A percentile compares a stretch with the other conserved stretches of the same genome.
These are phyloP conservation scores for Cyphellophora attinorum DNA, from an alignment of 2,329 filamentous ascomycete genomes.

Conservation along the genomic window DNA sequence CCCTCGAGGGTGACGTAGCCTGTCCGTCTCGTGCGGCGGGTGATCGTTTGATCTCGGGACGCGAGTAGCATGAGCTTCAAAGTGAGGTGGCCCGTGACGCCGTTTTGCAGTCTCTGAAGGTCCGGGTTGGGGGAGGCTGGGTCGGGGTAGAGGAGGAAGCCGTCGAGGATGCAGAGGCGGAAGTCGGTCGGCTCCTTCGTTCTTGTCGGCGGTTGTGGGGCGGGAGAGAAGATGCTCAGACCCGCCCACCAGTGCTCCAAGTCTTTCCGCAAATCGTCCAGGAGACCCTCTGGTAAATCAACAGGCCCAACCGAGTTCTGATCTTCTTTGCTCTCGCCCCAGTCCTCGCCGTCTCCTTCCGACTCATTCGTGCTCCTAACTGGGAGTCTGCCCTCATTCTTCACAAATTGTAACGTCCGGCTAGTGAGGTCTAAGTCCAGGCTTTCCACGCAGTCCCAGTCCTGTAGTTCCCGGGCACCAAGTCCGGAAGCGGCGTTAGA, in stretches of 20 bases:
- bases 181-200: not conserved
- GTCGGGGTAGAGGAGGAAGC: constrained; percentile 71
- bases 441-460: constrained; percentile 86
- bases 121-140: constrained; percentile 7
- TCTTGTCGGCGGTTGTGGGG: constrained; percentile 12
- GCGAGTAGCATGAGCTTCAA: constrained; percentile 70
- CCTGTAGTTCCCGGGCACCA: constrained; percentile 47
- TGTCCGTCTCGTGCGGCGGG: constrained; percentile 29
- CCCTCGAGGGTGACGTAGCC: constrained; percentile 53
- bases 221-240: not conserved
- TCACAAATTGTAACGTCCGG: constrained; percentile 60
- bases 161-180: constrained; percentile 68
- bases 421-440: constrained; percentile 63
- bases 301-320: constrained; percentile 43
- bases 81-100: constrained; percentile 46
- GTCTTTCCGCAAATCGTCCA: constrained; percentile 17
- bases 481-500: constrained; percentile 22
- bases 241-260: constrained; percentile 15
- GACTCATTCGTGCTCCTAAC: too few species aligned
- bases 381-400: constrained; percentile 48
- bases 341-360: too few species aligned
- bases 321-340: constrained; percentile 49
- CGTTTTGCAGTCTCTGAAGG: constrained; percentile 3
- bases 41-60: constrained; percentile 41
- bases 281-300: constrained; percentile 22